Conservation (phyloP, 768 basidiomycete genomes). For the Lactarius quietus region DNA sequence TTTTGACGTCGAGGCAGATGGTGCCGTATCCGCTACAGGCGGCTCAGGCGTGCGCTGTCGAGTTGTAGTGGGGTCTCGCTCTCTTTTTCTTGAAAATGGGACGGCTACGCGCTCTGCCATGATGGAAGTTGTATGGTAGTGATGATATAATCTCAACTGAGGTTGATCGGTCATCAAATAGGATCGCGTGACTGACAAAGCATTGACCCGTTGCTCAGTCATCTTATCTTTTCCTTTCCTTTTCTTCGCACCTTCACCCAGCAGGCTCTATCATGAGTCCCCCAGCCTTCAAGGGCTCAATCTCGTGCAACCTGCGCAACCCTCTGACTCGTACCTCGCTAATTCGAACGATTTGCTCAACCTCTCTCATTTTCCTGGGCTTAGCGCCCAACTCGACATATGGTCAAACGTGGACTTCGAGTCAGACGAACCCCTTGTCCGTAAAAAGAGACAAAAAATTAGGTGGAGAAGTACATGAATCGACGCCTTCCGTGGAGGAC, state of each 20-base stretch:
- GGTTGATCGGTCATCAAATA: not conserved
- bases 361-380: slow-evolving; percentile 69
- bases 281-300: slow-evolving; percentile 76
- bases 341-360: slow-evolving; percentile 58
- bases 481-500: slow-evolving; percentile 35
- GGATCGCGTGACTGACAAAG: not conserved
- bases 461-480: slow-evolving; percentile 14
- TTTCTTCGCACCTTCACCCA: not conserved
- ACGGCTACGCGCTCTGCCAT: slow-evolving; percentile 49
- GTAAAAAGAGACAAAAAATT: slow-evolving; percentile 36
- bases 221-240: not conserved
- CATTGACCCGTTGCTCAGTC: not conserved
- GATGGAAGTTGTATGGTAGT: not conserved
- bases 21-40: slow-evolving; percentile 55
- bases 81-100: slow-evolving; percentile 90
- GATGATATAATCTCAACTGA: not conserved
- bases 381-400: slow-evolving; percentile 72
- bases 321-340: slow-evolving; percentile 36
- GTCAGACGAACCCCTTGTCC: slow-evolving; percentile 60
- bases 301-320: slow-evolving; percentile 56
- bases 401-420: slow-evolving; percentile 84
- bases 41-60: slow-evolving; percentile 75
- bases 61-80: slow-evolving; percentile 66
- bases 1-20: slow-evolving; percentile 40
- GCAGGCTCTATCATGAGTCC: slow-evolving; percentile 47